These are phyloP conservation scores for Mycena floridula DNA, from an alignment of 768 basidiomycete species.

Conservation along the genomic window DNA sequence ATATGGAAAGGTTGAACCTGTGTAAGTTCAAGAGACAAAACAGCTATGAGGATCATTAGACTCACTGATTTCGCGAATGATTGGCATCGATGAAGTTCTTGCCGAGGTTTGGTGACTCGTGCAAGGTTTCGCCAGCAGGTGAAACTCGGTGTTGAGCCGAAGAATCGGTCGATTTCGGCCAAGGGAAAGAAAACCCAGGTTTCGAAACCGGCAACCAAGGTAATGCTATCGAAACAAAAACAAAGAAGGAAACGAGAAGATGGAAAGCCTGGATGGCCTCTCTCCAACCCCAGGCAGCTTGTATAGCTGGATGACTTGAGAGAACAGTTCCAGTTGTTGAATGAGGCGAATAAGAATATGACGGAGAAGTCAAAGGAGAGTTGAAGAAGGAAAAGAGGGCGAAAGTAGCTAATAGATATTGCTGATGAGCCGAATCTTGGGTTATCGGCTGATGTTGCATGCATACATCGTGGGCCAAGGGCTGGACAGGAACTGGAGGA, in stretches of 20 bases:
- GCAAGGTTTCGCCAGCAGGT: no score
- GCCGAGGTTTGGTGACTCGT: no score
- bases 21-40: no score
- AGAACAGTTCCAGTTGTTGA: constrained; percentile 57
- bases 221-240: constrained; percentile 53
- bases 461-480: constrained; percentile 11
- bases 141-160: no score
- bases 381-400: constrained; percentile 86
- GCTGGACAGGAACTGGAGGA: constrained; percentile 28
- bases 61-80: no score
- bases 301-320: neutral
- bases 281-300: constrained; percentile 36
- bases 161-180: no score
- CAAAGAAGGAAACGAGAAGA: constrained; percentile 54
- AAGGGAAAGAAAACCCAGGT: no score
- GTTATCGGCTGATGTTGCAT: constrained; percentile 7
- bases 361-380: constrained; percentile 51
- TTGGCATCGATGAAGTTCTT: no score
- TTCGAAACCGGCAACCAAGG: constrained; percentile 28
- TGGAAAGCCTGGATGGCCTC: constrained; percentile 61
- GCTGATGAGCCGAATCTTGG: constrained; percentile 29
- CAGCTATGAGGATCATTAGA: no score
- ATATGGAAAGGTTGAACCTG: no score
- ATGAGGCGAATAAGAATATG: constrained; percentile 28
- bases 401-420: constrained; percentile 79